Evolutionary conservation across 2,329 filamentous ascomycete species (phyloP), one percentile per base, ranked within the genome.

Genomic region (Phialophora macrospora): DNA sequence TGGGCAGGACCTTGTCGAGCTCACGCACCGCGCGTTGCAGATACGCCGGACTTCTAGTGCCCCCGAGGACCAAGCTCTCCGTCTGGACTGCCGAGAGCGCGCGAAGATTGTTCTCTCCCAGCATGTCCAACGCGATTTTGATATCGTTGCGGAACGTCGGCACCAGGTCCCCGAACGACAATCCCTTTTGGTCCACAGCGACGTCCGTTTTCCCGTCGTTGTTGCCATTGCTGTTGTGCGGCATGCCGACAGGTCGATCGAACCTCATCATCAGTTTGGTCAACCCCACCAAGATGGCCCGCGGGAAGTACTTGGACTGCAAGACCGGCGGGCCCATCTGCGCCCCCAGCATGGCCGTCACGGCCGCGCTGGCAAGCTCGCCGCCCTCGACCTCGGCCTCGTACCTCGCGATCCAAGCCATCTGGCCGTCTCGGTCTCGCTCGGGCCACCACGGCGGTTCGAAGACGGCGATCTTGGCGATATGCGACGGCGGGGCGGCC

Each of bases 391-490:
- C 49, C 32, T 66, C 60, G 4, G 51, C 60, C n/a, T 63, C 46
- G 30, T 63, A 66, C 30, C 64, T 52, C 28, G 17, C 28, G 11
- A 54, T 34, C 64, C 64, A 66, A 4, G 48, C 46, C 20, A 22
- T 63, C 48, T 52, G 58, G 7, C n/a, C 60, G n/a, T 66, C 64
- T 34, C 56, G 46, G 24, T 60, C 55, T 4, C n/a, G 11, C 20
- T 63, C 60, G 30, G 60, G 55, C 55, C 58, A 63, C 64, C 64
- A 66, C 14, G 64, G 64, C 17, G 64, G 64, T 46, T 66, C 64
- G 46, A 63, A 66, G 46, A 66, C 55, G 5, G 64, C 64, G 52
- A 66, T 62, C 6, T 55, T 55, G 14, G 38, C 55, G 3, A 66
- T 54, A 22, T 63, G 60, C 6, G 64, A 66, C 17, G 55, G 34